Evolutionary conservation across 2,329 filamentous ascomycete genomes (phyloP).

Genomic region (Dendryphion nanum): DNA sequence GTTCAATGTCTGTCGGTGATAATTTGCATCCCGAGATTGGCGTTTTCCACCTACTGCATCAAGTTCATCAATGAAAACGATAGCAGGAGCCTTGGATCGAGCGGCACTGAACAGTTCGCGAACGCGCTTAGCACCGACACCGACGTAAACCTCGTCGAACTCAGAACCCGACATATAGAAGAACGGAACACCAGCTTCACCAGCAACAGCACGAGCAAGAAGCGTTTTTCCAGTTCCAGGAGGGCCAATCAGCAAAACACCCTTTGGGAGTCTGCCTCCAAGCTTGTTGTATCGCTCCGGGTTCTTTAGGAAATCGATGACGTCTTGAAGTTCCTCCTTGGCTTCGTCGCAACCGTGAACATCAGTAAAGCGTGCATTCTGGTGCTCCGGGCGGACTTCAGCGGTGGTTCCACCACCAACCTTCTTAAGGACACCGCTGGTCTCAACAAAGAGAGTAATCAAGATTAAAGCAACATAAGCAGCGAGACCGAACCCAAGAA

Average conservation of each 20-base stretch:
- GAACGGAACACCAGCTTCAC: slow-evolving; percentile 95
- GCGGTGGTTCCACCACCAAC: slow-evolving; percentile 69
- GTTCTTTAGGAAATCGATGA: slow-evolving; percentile 93
- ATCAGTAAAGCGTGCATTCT: slow-evolving; percentile 86
- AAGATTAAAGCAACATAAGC: slow-evolving; percentile 77
- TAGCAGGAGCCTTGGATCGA: slow-evolving; percentile 81
- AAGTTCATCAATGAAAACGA: slow-evolving; percentile 93
- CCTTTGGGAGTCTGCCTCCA: slow-evolving; percentile 94
- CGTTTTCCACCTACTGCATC: slow-evolving; percentile 94
- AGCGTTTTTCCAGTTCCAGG: slow-evolving; percentile 98
- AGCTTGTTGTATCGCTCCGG: slow-evolving; percentile 91
- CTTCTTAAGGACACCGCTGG: slow-evolving; percentile 75
- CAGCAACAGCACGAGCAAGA: slow-evolving; percentile 89
- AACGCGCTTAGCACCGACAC: slow-evolving; percentile 93
- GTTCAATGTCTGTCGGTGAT: slow-evolving; percentile 96
- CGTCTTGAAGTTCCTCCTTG: slow-evolving; percentile 94
- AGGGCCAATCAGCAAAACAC: slow-evolving; percentile 90
- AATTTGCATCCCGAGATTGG: slow-evolving; percentile 88
- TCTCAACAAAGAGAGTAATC: slow-evolving; percentile 80
- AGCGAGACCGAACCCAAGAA: slow-evolving; percentile 73
- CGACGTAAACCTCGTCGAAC: slow-evolving; percentile 98
- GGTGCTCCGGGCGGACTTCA: slow-evolving; percentile 88
- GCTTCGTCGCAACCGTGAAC: slow-evolving; percentile 98
- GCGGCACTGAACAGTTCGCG: slow-evolving; percentile 87
- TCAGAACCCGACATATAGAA: slow-evolving; percentile 99